Conservation (phyloP, 1,284 basidiomycete genomes). For the Rhodotorula sp. region DNA sequence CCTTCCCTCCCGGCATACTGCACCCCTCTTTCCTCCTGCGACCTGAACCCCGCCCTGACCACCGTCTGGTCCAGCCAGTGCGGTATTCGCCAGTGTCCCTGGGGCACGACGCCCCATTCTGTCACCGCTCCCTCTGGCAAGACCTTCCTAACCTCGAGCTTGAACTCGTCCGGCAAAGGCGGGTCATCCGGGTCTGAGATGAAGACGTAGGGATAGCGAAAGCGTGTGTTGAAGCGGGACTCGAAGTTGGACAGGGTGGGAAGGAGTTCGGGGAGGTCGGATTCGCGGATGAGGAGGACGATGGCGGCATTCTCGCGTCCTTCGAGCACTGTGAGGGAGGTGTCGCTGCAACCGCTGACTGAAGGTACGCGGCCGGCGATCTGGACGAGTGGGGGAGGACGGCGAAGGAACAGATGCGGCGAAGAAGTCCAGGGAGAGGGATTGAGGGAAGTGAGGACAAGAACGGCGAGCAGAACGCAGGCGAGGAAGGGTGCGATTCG, state of each 20-base stretch:
- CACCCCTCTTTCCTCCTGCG: slow-evolving; percentile 37
- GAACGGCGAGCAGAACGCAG: slow-evolving; percentile 5
- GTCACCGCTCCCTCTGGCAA: slow-evolving; percentile 31
- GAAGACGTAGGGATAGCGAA: slow-evolving; percentile 43
- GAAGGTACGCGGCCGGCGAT: background rate
- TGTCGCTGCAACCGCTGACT: slow-evolving; percentile 17
- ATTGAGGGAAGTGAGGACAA: slow-evolving; percentile 8
- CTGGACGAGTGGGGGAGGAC: background rate
- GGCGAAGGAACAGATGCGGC: background rate
- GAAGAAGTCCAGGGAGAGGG: slow-evolving; percentile 22
- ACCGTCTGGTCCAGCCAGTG: slow-evolving; percentile 28
- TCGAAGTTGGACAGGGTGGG: slow-evolving; percentile 42
- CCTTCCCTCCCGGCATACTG: slow-evolving; percentile 43
- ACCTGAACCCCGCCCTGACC: slow-evolving; percentile 25
- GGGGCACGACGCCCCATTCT: slow-evolving; percentile 33
- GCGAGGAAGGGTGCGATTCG: slow-evolving; percentile 6
- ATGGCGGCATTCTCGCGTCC: slow-evolving; percentile 36
- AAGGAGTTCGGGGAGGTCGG: slow-evolving; percentile 36
- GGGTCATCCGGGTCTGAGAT: slow-evolving; percentile 35
- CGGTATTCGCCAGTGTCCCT: slow-evolving; percentile 41
- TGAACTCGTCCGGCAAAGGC: slow-evolving; percentile 28
- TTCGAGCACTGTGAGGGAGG: slow-evolving; percentile 7
- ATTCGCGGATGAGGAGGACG: slow-evolving; percentile 35
- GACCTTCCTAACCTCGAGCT: slow-evolving; percentile 9
- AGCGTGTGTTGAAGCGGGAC: slow-evolving; percentile 37